A percentile compares a stretch with the other conserved stretches of the same genome.
phyloP scores from a whole-genome alignment of 2,329 filamentous ascomycete species.

The Fusarium brevicatenulatum region DNA sequence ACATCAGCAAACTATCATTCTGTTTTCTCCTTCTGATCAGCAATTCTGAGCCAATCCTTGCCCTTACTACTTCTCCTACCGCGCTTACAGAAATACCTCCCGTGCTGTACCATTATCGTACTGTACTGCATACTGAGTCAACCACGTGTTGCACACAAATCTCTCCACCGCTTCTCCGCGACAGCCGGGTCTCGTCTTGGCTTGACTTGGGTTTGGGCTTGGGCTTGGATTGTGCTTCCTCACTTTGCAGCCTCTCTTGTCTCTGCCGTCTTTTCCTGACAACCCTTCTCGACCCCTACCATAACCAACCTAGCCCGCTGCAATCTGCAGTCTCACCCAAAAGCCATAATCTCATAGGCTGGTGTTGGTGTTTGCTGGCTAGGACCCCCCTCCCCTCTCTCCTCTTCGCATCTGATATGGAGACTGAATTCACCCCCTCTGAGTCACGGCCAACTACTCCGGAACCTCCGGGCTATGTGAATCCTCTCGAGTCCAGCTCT shows the following conservation, averaged over 20 bases:
- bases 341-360: slow-evolving; percentile 11
- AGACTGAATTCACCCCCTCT: slow-evolving; percentile 43
- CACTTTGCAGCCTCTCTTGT: slow-evolving; percentile 1
- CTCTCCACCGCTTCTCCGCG: slow-evolving; percentile 32
- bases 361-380: slow-evolving; percentile 3
- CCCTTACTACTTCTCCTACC: background rate
- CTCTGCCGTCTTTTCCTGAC: background rate
- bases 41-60: slow-evolving; percentile 30
- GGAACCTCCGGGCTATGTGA: slow-evolving; percentile 53
- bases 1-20: slow-evolving; percentile 24
- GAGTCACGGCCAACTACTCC: slow-evolving; percentile 46
- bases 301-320: slow-evolving; percentile 7
- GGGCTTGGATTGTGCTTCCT: slow-evolving; percentile 18
- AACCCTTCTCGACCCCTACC: slow-evolving; percentile 10
- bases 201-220: slow-evolving; percentile 2
- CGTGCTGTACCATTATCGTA: background rate
- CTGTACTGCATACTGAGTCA: slow-evolving; percentile 29
- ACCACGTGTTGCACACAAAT: slow-evolving; percentile 38
- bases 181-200: slow-evolving; percentile 30
- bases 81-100: slow-evolving; percentile 11
- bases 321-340: slow-evolving; percentile 19
- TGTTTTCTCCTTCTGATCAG: slow-evolving; percentile 27
- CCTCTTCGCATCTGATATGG: slow-evolving; percentile 36
- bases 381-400: slow-evolving; percentile 6
- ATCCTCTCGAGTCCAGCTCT: slow-evolving; percentile 56